Evolutionary conservation across 257 asterid species (phyloP).

Genomic region (Solanum phureja): DNA sequence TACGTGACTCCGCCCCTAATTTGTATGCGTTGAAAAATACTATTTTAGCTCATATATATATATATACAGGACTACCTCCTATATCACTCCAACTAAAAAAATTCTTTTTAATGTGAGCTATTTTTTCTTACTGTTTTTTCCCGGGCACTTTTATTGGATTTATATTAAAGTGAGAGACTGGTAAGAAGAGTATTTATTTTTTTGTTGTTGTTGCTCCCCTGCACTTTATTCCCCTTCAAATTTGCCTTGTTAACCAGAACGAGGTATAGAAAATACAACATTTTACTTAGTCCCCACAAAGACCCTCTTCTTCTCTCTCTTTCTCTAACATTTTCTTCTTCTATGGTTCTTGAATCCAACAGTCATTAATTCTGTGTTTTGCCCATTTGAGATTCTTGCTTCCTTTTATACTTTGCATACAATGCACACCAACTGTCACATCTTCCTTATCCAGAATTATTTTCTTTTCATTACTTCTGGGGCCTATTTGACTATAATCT

Average conservation of each 20-base stretch:
- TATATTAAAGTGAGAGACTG: background rate
- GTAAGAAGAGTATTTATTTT: constrained; percentile 2
- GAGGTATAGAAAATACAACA: constrained; percentile 29
- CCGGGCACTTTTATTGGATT: constrained; percentile 22
- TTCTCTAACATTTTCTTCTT: background rate
- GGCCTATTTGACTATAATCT: background rate
- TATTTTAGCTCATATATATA: background rate
- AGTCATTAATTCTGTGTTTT: constrained; percentile 14
- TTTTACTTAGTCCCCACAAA: background rate
- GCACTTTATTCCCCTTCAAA: constrained; percentile 79
- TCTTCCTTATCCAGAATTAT: constrained; percentile 8
- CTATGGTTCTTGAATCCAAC: background rate
- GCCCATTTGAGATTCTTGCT: constrained; percentile 7
- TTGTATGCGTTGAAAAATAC: background rate
- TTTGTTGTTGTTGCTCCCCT: constrained; percentile 6
- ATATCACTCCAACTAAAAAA: background rate
- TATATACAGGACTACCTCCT: background rate
- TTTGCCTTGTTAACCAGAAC: constrained; percentile 54
- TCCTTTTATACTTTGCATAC: constrained; percentile 1
- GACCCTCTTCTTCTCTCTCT: background rate
- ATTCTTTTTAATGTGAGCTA: background rate
- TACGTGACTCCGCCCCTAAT: background rate
- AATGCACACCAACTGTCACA: constrained; percentile 27
- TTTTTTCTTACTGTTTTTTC: constrained; percentile 1
- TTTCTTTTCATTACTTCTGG: constrained; percentile 20